Evolutionary conservation across 495 filamentous ascomycete genomes (phyloP), one percentile per base, ranked within the genome.

Genomic region (Aeminium ludgeri): DNA sequence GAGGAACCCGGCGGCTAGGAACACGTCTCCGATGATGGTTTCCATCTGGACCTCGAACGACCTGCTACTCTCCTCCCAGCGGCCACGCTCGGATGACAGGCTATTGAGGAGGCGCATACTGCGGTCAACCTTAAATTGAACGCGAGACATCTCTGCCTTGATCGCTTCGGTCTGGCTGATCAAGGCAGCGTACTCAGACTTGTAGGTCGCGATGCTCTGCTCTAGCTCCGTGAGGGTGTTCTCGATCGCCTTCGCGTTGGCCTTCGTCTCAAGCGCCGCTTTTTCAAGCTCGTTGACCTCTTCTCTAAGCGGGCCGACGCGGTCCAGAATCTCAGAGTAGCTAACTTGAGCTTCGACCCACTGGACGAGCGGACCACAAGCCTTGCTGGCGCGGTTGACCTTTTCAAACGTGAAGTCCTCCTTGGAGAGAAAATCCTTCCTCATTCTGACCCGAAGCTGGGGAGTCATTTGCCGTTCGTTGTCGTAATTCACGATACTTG

Each of bases 271-370:
- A 41, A 92, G 66, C 19, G 87, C 86, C 54, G 82, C 73, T 30
- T 89, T 78, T 58, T 95, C 86, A 17, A 99, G 76, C 53, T 79
- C 65, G 35, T 65, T 69, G 12, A 96, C 91, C 58, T 99, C 91
- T 35, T 89, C 83, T 45, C 87, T 76, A 29, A 99, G 63, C 33
- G 89, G 89, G 3, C 91, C 89, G 48, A 99, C 84, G 17, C 86
- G 79, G 55, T 96, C 87, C 38, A 96, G 65, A 49, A 99, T 99
- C 50, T 85, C 87, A 13, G 89, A 93, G 57, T 92, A 99, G 52
- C 83, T 86, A 52, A 96, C 89, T 61, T 99, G 89, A 29, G 89
- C 89, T 59, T 85, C 75, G 18, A 94, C 86, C 89, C 89, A 99
- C 58, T 94, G 83, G 20, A 96, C 91, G 28, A 99, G 65, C 20